Conservation (phyloP, 805 yeast genomes). For the Cyberlindnera maclurae region DNA sequence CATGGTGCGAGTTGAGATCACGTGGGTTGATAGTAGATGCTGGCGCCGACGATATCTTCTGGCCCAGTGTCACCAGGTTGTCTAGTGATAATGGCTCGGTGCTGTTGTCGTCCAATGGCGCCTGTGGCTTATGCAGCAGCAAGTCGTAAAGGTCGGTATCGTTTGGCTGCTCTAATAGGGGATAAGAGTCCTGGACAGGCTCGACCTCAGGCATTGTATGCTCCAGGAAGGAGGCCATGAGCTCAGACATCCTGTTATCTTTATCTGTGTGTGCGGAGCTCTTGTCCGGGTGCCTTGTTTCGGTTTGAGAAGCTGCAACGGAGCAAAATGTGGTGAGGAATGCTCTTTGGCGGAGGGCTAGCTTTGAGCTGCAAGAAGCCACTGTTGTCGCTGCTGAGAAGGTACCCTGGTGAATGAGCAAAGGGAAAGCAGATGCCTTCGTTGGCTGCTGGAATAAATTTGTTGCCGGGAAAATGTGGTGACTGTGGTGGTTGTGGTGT, state of each 20-base stretch:
- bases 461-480: no score
- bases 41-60: background rate
- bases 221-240: slow-evolving; percentile 1
- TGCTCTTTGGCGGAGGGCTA: no score
- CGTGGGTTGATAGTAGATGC: slow-evolving; percentile 15
- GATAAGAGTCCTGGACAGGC: background rate
- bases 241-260: background rate
- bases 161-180: background rate
- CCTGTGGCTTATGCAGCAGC: slow-evolving; percentile 3
- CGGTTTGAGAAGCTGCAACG: no score
- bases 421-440: no score
- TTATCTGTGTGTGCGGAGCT: background rate
- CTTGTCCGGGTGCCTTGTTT: background rate
- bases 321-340: no score
- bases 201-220: background rate
- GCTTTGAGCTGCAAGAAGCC: no score
- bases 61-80: background rate
- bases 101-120: background rate
- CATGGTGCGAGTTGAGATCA: slow-evolving; percentile 10
- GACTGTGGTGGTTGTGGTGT: no score
- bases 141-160: slow-evolving; percentile 4
- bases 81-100: background rate
- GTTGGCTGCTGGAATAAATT: no score
- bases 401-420: no score
- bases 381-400: no score